phyloP scores from a whole-genome alignment of 495 filamentous ascomycete genomes.

The Hypoxylon crocopeplum region DNA sequence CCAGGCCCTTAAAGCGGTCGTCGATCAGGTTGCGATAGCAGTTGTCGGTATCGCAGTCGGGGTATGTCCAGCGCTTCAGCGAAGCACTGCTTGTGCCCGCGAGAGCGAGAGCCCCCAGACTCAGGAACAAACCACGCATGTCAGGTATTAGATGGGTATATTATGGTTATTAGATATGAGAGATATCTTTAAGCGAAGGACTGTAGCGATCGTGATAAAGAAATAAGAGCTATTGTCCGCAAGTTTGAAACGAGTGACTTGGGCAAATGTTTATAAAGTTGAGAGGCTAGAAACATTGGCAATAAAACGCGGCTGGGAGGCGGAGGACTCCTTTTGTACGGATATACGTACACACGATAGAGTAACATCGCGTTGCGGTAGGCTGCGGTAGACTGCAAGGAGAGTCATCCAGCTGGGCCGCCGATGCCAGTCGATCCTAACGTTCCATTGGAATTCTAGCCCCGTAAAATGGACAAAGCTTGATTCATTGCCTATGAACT shows the following conservation, averaged over 20 bases:
- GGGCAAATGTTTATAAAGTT: constrained; percentile 29
- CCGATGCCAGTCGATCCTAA: constrained; percentile 30
- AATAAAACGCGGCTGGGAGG: constrained; percentile 5
- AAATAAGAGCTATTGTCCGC: constrained; percentile 14
- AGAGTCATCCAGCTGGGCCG: constrained; percentile 8
- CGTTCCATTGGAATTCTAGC: constrained; percentile 22
- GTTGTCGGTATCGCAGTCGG: no score
- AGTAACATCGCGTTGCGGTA: constrained; percentile 30
- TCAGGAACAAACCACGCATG: constrained; percentile 25
- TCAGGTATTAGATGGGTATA: constrained; percentile 10
- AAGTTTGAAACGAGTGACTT: constrained; percentile 39
- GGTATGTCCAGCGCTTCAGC: neutral
- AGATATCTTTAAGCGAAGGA: constrained; percentile 18
- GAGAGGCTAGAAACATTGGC: constrained; percentile 8
- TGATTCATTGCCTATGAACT: constrained; percentile 28
- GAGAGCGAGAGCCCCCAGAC: constrained; percentile 32
- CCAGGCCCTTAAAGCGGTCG: no score
- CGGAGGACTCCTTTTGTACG: constrained; percentile 28
- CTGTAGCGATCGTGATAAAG: constrained; percentile 19
- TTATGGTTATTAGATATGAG: neutral
- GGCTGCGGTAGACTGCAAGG: constrained; percentile 4
- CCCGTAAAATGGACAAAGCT: constrained; percentile 27
- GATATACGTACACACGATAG: neutral
- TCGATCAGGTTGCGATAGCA: no score
- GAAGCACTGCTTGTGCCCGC: constrained; percentile 22